A percentile compares a stretch with the other conserved stretches of the same genome.
Evolutionary conservation across 2,329 filamentous ascomycete species (phyloP).

Genomic region (Allantophomopsis cytisporea): DNA sequence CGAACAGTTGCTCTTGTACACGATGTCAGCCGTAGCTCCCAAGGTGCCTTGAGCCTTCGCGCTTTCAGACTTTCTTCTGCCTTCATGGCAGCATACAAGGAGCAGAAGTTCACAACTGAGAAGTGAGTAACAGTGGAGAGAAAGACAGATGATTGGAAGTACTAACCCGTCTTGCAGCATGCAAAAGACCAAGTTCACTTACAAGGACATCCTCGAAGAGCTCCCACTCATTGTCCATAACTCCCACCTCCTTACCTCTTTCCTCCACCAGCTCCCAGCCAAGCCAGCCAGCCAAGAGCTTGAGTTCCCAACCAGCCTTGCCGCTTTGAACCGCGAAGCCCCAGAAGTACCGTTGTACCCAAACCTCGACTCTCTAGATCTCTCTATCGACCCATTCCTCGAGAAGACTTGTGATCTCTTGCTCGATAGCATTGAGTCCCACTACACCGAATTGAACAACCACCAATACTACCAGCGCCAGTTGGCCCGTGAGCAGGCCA

Average conservation of each 20-base stretch:
- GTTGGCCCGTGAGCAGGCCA: constrained; percentile 83
- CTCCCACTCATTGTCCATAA: constrained; percentile 86
- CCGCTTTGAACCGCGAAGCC: constrained; percentile 59
- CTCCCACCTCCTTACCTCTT: constrained; percentile 90
- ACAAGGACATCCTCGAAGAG: constrained; percentile 88
- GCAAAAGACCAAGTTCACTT: constrained; percentile 85
- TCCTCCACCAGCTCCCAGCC: constrained; percentile 80
- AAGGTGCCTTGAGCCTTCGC: constrained; percentile 78
- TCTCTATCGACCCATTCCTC: constrained; percentile 92
- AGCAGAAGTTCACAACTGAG: constrained; percentile 92
- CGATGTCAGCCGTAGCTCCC: constrained; percentile 88
- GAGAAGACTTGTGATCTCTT: constrained; percentile 97
- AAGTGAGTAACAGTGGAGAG: constrained; percentile 45
- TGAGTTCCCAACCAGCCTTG: constrained; percentile 64
- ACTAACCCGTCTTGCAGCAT: constrained; percentile 40
- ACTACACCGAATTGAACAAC: constrained; percentile 99
- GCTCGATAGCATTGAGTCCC: constrained; percentile 90
- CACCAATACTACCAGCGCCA: constrained; percentile 96
- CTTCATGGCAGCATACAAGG: constrained; percentile 89
- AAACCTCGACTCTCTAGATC: constrained; percentile 73
- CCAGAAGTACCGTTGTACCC: constrained; percentile 58
- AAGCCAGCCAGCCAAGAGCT: constrained; percentile 52
- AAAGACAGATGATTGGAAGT: background rate
- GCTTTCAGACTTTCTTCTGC: constrained; percentile 80
- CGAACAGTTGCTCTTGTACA: constrained; percentile 80